Evolutionary conservation across 2,329 filamentous ascomycete genomes (phyloP), one percentile per base, ranked within the genome.

Genomic region (Arthroderma sp.): DNA sequence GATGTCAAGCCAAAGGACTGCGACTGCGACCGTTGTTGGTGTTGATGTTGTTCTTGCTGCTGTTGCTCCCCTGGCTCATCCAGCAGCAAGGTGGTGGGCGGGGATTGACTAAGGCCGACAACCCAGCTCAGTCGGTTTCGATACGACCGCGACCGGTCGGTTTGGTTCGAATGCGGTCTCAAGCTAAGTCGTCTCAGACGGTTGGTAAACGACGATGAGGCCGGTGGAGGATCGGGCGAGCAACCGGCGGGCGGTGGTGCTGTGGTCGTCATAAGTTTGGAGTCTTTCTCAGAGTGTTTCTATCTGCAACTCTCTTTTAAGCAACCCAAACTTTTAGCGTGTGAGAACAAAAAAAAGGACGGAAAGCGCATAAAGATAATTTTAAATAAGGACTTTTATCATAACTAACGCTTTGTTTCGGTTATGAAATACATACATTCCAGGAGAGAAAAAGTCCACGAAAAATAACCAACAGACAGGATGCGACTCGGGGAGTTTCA

Each of bases 181-280:
- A 62, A 62, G 55, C 62, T 66, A 39, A 67, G 53, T 40, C 64
- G 61, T 38, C 63, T 61, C 47, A 65, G 55, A 44, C 48, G 45
- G 33, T 40, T 42, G 3, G 44, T 31, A 36, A 49, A 46, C 33
- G 48, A 47, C 29, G 40, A 27, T 10, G 39, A 28, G 22, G 48
- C 39, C 32, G 45, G 33, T 6, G 42, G 34, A 27, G 46, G 36
- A 30, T 43, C 38, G 29, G 47, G 32, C 32, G 44, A 33, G 36
- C 36, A 41, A n/a, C 31, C 33, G 5, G 48, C 5, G 4, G 44
- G 27, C 8, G 15, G 15, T 22, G 15, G 15, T 22, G 44, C 40
- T 31, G 42, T 15, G 44, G 42, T 40, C 32, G 44, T 47, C 44
- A 49, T 47, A 32, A 42, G 34, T 22, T 22, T 22, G 15, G 15